Evolutionary conservation across 208 protist species (phyloP).

Genomic region (Trypanosoma cruzi): DNA sequence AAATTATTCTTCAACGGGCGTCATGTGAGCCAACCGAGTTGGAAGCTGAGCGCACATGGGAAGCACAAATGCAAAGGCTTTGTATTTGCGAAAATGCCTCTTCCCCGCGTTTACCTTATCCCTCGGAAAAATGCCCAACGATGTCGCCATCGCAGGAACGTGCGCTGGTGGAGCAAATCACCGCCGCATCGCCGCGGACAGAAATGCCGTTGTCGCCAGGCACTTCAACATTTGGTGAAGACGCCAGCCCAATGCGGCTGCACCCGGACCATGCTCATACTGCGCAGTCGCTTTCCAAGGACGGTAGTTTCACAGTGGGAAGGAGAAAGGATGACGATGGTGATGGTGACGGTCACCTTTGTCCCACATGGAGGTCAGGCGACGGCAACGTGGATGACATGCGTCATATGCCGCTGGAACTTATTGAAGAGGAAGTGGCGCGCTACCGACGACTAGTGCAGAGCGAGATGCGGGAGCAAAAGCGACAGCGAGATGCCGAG

Average conservation of each 20-base stretch:
- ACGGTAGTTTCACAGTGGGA: neutral
- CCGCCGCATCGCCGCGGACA: constrained; percentile 15
- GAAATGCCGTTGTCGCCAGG: neutral
- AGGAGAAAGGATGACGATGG: neutral
- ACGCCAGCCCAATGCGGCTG: neutral
- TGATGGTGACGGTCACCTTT: neutral
- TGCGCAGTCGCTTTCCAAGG: neutral
- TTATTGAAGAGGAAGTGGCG: constrained; percentile 51
- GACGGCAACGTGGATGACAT: constrained; percentile 68
- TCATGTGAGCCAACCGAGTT: constrained; percentile 31
- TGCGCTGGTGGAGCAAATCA: constrained; percentile 26
- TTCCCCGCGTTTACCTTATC: constrained; percentile 9
- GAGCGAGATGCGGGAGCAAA: constrained; percentile 33
- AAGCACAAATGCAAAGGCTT: constrained; percentile 37
- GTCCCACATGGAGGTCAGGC: neutral
- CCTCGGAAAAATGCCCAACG: constrained; percentile 26
- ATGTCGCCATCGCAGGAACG: constrained; percentile 53
- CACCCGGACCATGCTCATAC: neutral
- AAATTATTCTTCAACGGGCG: constrained; percentile 34
- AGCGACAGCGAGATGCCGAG: constrained; percentile 37
- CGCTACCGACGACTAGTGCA: constrained; percentile 50
- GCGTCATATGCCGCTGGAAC: constrained; percentile 43
- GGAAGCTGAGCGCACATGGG: constrained; percentile 34
- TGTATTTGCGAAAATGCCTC: neutral
- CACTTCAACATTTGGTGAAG: neutral